phyloP scores from a whole-genome alignment of 2,329 filamentous ascomycete genomes.

The Botrytis squamosa region DNA sequence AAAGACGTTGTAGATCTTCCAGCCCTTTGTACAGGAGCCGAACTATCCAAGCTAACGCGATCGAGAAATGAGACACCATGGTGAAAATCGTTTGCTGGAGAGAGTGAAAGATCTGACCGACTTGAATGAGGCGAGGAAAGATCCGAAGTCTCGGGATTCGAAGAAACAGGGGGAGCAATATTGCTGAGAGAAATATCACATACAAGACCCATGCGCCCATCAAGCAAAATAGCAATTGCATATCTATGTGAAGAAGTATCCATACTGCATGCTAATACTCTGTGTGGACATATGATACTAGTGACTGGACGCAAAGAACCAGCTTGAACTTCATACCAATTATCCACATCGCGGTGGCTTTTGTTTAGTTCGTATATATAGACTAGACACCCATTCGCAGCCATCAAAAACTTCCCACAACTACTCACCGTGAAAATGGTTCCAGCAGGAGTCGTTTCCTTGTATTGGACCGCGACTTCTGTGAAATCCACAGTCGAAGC shows the following conservation, averaged over 20 bases:
- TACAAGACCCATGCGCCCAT: constrained; percentile 60
- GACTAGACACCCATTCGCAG: constrained; percentile 53
- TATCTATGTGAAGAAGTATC: constrained; percentile 56
- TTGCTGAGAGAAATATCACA: constrained; percentile 48
- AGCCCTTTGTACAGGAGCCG: constrained; percentile 22
- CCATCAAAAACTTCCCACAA: constrained; percentile 58
- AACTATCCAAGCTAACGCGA: constrained; percentile 31
- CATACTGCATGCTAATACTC: constrained; percentile 60
- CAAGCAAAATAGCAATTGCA: constrained; percentile 57
- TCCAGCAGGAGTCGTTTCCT: constrained; percentile 28
- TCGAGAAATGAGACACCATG: constrained; percentile 30
- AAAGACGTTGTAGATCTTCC: constrained; percentile 24
- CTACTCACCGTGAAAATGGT: constrained; percentile 47
- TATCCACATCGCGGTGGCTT: constrained; percentile 21
- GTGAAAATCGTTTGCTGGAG: neutral
- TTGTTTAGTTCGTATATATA: constrained; percentile 51
- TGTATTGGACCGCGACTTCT: constrained; percentile 37
- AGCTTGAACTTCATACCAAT: constrained; percentile 22
- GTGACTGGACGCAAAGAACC: constrained; percentile 47
- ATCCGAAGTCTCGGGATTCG: neutral
- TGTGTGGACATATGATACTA: constrained; percentile 54
- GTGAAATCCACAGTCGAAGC: constrained; percentile 43
- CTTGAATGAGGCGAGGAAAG: neutral
- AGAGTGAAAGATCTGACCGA: neutral
- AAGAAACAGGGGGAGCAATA: constrained; percentile 6